Evolutionary conservation across 2,329 filamentous ascomycete species (phyloP).

Genomic region (Calycina marina): DNA sequence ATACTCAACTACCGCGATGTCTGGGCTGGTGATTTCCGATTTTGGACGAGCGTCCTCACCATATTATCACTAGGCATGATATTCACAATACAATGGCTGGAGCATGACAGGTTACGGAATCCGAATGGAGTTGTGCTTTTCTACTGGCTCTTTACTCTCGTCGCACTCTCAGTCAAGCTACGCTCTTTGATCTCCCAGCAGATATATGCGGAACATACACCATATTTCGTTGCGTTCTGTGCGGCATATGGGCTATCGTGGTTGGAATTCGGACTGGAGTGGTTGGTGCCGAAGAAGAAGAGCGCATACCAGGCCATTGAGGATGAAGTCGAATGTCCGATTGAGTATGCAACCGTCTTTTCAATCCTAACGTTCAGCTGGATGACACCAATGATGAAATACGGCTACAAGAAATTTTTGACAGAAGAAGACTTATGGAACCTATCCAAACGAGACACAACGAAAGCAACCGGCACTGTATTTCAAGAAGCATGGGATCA

Average conservation of each 20-base stretch:
- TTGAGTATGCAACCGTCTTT: conserved; percentile 89
- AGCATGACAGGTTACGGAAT: conserved; percentile 54
- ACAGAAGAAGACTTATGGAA: conserved; percentile 96
- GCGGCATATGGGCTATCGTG: conserved; percentile 43
- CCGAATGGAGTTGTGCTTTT: conserved; percentile 58
- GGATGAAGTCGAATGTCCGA: conserved; percentile 50
- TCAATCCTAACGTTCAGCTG: conserved; percentile 88
- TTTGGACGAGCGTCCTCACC: conserved; percentile 53
- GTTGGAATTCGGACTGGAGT: conserved; percentile 51
- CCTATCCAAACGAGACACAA: conserved; percentile 65
- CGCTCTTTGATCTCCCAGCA: conserved; percentile 51
- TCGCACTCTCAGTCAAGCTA: conserved; percentile 50
- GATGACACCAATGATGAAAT: conserved; percentile 98
- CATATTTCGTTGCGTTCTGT: conserved; percentile 50
- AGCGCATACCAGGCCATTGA: conserved; percentile 55
- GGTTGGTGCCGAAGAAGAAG: conserved; percentile 53
- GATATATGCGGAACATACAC: conserved; percentile 36
- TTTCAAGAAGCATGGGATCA: conserved; percentile 66
- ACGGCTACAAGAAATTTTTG: conserved; percentile 80
- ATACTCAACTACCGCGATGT: conserved; percentile 40
- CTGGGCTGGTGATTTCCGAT: conserved; percentile 52
- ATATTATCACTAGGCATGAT: conserved; percentile 47
- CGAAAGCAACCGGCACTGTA: conserved; percentile 51
- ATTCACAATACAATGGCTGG: conserved; percentile 51
- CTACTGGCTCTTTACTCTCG: conserved; percentile 57